Evolutionary conservation across 2,329 filamentous ascomycete genomes (phyloP).

Genomic region (Penicillium glabrum): DNA sequence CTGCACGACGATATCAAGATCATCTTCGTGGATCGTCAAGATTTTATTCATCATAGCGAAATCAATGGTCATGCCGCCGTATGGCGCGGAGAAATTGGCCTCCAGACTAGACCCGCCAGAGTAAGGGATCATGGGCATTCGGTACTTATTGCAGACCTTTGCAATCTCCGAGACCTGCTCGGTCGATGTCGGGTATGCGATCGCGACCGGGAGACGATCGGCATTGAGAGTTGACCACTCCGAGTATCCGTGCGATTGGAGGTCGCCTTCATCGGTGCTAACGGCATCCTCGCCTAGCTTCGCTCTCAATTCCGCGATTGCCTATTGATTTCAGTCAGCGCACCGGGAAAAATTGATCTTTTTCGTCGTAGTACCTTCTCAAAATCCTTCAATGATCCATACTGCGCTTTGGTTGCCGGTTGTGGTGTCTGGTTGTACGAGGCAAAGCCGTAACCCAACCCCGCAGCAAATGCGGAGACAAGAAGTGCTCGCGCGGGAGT

Average conservation of each 20-base stretch:
- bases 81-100: conserved; percentile 84
- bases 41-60: conserved; percentile 86
- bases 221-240: conserved; percentile 71
- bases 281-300: conserved; percentile 60
- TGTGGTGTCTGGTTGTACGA: conserved; percentile 35
- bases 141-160: conserved; percentile 73
- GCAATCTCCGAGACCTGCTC: conserved; percentile 65
- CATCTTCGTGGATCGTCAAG: conserved; percentile 74
- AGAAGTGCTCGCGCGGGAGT: conserved; percentile 50
- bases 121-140: conserved; percentile 81
- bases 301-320: conserved; percentile 55
- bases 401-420: conserved; percentile 29
- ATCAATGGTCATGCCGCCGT: conserved; percentile 84
- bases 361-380: conserved; percentile 33
- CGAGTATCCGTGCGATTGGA: conserved; percentile 65
- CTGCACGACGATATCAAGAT: conserved; percentile 92
- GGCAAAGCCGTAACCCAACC: conserved; percentile 54
- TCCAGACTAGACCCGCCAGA: conserved; percentile 85
- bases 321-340: conserved; percentile 37
- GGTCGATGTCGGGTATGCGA: conserved; percentile 64
- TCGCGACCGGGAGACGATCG: conserved; percentile 61
- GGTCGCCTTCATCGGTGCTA: conserved; percentile 63
- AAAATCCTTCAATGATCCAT: conserved; percentile 40
- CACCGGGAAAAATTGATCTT: not conserved
- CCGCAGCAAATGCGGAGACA: conserved; percentile 51